These are phyloP conservation scores for Flueggea neowawraea DNA, from an alignment of 441 rosid genomes.

Conservation along the genomic window DNA sequence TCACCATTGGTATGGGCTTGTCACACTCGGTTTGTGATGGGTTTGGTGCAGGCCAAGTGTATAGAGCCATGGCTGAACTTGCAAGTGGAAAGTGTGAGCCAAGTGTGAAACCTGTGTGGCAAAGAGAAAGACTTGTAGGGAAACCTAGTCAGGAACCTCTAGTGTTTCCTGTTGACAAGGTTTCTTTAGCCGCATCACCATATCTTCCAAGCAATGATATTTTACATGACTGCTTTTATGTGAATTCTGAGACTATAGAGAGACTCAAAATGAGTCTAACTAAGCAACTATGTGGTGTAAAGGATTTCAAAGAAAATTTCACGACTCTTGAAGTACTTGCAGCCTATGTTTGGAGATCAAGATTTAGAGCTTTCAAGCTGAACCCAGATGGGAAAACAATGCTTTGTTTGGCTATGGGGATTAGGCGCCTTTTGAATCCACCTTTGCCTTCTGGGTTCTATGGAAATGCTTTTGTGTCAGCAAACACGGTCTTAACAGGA, in stretches of 20 bases:
- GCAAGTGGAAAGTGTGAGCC: slow-evolving; percentile 44
- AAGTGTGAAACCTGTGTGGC: slow-evolving; percentile 49
- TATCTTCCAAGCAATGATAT: slow-evolving; percentile 35
- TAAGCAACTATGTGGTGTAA: slow-evolving; percentile 10
- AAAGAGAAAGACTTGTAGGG: slow-evolving; percentile 30
- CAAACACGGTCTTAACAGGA: slow-evolving; percentile 25
- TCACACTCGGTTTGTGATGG: slow-evolving; percentile 62
- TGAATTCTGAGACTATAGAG: slow-evolving; percentile 30
- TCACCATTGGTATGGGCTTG: slow-evolving; percentile 50
- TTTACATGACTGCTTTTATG: slow-evolving; percentile 29
- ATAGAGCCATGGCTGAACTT: slow-evolving; percentile 40
- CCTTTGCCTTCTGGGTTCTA: slow-evolving; percentile 45
- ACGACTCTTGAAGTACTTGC: slow-evolving; percentile 53
- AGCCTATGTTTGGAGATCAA: slow-evolving; percentile 49
- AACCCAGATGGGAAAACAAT: slow-evolving; percentile 31
- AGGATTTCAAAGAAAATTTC: slow-evolving; percentile 7
- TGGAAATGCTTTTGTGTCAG: slow-evolving; percentile 46
- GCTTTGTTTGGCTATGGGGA: slow-evolving; percentile 35
- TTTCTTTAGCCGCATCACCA: slow-evolving; percentile 41
- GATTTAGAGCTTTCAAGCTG: slow-evolving; percentile 40
- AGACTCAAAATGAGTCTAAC: slow-evolving; percentile 25
- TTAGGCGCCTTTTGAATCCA: slow-evolving; percentile 36
- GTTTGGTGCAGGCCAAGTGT: slow-evolving; percentile 56
- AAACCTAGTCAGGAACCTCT: slow-evolving; percentile 10
- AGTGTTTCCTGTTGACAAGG: neutral